These are phyloP conservation scores for Mortierella sp. DNA, from an alignment of 371 early-diverging fungal species.

Conservation along the genomic window DNA sequence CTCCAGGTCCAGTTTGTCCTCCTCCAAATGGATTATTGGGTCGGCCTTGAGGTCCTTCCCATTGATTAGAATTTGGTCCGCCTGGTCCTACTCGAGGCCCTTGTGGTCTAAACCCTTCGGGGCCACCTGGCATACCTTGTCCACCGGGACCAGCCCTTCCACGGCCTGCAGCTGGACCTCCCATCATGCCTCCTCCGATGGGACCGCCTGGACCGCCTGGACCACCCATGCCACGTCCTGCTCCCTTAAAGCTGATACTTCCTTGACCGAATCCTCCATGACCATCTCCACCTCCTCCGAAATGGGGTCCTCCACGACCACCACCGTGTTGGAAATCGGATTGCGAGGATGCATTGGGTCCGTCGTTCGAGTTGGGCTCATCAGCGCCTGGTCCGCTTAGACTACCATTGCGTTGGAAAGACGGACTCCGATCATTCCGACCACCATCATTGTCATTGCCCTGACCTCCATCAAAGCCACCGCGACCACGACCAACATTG, in stretches of 20 bases:
- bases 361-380: conserved; percentile 6
- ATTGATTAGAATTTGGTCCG: conserved; percentile 29
- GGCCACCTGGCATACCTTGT: conserved; percentile 23
- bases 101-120: conserved; percentile 23
- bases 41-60: conserved; percentile 15
- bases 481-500: conserved; percentile 26
- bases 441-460: conserved; percentile 16
- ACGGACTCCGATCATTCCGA: conserved; percentile 31
- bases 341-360: conserved; percentile 6
- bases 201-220: background rate
- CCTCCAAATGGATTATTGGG: background rate
- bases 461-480: conserved; percentile 20
- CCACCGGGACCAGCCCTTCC: conserved; percentile 29
- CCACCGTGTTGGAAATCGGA: conserved; percentile 29
- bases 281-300: conserved; percentile 20
- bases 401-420: conserved; percentile 39
- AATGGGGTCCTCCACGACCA: conserved; percentile 15
- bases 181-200: conserved; percentile 34
- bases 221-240: conserved; percentile 36
- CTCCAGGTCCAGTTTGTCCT: background rate
- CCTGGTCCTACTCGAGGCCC: conserved; percentile 23
- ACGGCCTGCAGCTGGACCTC: conserved; percentile 27
- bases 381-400: conserved; percentile 18
- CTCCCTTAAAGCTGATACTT: conserved; percentile 18
- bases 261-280: conserved; percentile 29